A percentile compares a stretch with the other conserved stretches of the same genome.
These are phyloP conservation scores for Anthostomella pinea DNA, from an alignment of 2,329 filamentous ascomycete genomes.

Conservation along the genomic window DNA sequence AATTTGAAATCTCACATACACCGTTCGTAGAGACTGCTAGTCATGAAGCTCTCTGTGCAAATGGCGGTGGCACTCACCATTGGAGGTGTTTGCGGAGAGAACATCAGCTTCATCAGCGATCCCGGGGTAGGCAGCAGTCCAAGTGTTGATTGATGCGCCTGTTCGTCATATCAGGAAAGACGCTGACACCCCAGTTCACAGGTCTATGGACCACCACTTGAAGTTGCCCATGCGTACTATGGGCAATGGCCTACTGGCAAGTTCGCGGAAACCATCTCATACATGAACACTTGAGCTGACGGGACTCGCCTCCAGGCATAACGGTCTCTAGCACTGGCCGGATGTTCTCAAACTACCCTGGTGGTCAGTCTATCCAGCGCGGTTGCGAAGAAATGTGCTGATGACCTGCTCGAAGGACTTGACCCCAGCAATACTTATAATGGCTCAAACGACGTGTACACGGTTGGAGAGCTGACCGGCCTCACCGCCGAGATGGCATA, in stretches of 20 bases:
- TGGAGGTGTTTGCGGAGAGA: constrained; percentile 6
- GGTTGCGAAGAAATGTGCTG: background rate
- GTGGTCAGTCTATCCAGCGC: constrained; percentile 11
- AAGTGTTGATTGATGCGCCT: background rate
- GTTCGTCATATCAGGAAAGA: too few relatives aligned
- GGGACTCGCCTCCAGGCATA: constrained; percentile 34
- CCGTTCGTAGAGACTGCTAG: too few relatives aligned
- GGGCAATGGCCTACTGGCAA: constrained; percentile 45
- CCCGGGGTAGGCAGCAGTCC: constrained; percentile 13
- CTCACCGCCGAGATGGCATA: constrained; percentile 22
- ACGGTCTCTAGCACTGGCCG: constrained; percentile 48
- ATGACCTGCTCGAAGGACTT: constrained; percentile 32
- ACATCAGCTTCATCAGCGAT: constrained; percentile 19
- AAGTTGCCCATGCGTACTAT: constrained; percentile 49
- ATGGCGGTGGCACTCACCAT: background rate
- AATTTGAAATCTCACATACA: too few relatives aligned
- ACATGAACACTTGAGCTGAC: too few relatives aligned
- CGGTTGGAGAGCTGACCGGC: constrained; percentile 36
- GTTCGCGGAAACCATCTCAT: background rate
- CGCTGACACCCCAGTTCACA: too few relatives aligned
- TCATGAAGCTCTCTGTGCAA: too few relatives aligned
- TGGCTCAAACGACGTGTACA: constrained; percentile 35
- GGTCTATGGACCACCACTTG: constrained; percentile 39
- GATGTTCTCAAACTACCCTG: constrained; percentile 51
- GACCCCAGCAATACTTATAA: constrained; percentile 45